These are phyloP conservation scores for Barnettozyma siamensis DNA, from an alignment of 805 yeast genomes.

Conservation along the genomic window DNA sequence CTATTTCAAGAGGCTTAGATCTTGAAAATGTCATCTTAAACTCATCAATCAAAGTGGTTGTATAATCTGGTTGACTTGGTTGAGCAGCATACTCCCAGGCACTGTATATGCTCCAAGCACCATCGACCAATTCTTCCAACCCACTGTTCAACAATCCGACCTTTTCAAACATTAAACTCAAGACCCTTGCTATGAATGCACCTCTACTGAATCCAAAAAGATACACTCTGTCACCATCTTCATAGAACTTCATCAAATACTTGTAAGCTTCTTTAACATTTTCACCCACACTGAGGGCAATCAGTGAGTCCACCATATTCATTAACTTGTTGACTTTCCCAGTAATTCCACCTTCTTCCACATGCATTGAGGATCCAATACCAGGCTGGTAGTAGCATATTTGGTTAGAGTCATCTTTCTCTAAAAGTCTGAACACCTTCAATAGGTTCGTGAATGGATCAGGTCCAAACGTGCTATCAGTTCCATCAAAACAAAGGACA, in stretches of 20 bases:
- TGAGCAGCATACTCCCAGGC: constrained; percentile 58
- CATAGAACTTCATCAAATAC: constrained; percentile 44
- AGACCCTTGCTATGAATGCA: constrained; percentile 57
- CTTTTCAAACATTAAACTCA: constrained; percentile 59
- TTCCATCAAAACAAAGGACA: constrained; percentile 59
- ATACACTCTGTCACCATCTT: constrained; percentile 44
- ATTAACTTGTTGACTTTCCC: constrained; percentile 16
- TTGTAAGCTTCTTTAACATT: constrained; percentile 56
- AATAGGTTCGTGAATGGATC: constrained; percentile 50
- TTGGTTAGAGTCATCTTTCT: constrained; percentile 37
- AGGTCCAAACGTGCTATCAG: constrained; percentile 52
- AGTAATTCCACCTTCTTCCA: constrained; percentile 27
- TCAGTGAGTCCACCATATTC: constrained; percentile 35
- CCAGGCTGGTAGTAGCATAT: constrained; percentile 67
- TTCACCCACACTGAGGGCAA: constrained; percentile 48
- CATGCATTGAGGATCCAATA: constrained; percentile 47
- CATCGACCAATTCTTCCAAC: constrained; percentile 45
- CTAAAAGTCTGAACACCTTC: constrained; percentile 46
- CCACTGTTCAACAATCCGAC: constrained; percentile 57
- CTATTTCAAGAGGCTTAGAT: constrained; percentile 35
- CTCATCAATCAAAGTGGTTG: constrained; percentile 43
- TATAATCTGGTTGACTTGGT: constrained; percentile 39
- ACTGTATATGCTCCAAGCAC: constrained; percentile 60
- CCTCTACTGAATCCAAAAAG: constrained; percentile 63
- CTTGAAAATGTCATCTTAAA: constrained; percentile 51